phyloP scores from a whole-genome alignment of 2,329 filamentous ascomycete genomes.

The Gaeumannomyces tritici region DNA sequence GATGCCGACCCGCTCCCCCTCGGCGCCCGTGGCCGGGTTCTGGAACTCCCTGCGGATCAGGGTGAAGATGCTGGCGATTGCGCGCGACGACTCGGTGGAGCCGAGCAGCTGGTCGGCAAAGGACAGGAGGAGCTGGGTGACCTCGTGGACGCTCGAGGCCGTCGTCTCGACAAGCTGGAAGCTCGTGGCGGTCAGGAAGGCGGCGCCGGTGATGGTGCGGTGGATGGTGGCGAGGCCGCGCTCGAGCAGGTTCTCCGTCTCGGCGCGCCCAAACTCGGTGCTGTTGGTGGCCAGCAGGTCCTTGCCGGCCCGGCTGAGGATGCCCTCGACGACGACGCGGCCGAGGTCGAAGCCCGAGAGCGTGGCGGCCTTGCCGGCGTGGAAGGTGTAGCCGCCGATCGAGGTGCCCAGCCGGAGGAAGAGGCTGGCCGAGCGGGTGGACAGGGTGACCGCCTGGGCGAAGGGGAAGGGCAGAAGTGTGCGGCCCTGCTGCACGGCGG shows the following conservation, averaged over 20 bases:
- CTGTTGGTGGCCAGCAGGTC: conserved; percentile 3
- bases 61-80: conserved; percentile 57
- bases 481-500: background rate
- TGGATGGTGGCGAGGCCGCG: conserved; percentile 47
- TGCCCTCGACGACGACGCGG: conserved; percentile 3
- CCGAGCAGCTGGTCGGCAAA: conserved; percentile 56
- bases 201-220: conserved; percentile 45
- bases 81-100: conserved; percentile 59
- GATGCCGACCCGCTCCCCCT: conserved; percentile 50
- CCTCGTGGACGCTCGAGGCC: conserved; percentile 27
- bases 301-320: conserved; percentile 2
- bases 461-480: conserved; percentile 1
- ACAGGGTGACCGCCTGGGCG: conserved; percentile 1
- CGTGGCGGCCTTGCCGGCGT: conserved; percentile 2
- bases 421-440: conserved; percentile 1
- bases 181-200: conserved; percentile 52
- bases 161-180: conserved; percentile 49
- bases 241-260: conserved; percentile 38
- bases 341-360: conserved; percentile 1
- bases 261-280: background rate
- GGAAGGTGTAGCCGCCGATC: background rate
- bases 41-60: conserved; percentile 55
- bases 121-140: conserved; percentile 47
- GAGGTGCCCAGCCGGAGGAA: conserved; percentile 5
- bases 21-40: conserved; percentile 49